Evolutionary conservation across 768 basidiomycete genomes (phyloP).

Genomic region (Pholiota conissans): DNA sequence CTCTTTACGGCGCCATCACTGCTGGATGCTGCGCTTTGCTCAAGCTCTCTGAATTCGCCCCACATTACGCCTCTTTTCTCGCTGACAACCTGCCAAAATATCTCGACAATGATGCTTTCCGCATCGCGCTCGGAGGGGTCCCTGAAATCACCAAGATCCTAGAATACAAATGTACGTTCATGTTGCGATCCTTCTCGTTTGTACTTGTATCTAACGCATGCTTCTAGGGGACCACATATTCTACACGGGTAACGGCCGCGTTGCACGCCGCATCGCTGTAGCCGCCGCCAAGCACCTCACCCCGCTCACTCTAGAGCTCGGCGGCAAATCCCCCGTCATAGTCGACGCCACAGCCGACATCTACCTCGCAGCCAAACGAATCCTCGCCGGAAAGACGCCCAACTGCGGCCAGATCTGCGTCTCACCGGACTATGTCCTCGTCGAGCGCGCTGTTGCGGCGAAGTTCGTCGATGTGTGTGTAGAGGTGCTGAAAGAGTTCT

Average conservation of each 20-base stretch:
- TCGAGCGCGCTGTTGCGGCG: slow-evolving; percentile 40
- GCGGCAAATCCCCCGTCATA: slow-evolving; percentile 51
- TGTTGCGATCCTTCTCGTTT: too few species aligned
- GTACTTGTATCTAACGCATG: too few species aligned
- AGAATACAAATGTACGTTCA: slow-evolving; percentile 40
- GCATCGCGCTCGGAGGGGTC: slow-evolving; percentile 58
- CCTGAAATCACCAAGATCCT: slow-evolving; percentile 56
- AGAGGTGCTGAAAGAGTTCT: slow-evolving; percentile 47
- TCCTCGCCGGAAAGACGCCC: slow-evolving; percentile 64
- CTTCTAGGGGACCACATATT: too few species aligned
- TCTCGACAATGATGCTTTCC: too few species aligned
- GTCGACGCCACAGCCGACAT: slow-evolving; percentile 34
- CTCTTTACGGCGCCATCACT: too few species aligned
- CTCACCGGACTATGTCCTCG: slow-evolving; percentile 49
- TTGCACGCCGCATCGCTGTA: slow-evolving; percentile 49
- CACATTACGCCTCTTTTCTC: slow-evolving; percentile 48
- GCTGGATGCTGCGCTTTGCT: slow-evolving; percentile 68
- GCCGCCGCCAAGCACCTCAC: slow-evolving; percentile 58
- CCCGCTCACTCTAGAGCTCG: slow-evolving; percentile 56
- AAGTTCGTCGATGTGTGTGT: slow-evolving; percentile 46
- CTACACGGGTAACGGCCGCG: slow-evolving; percentile 43
- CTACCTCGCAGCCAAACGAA: slow-evolving; percentile 57
- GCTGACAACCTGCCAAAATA: slow-evolving; percentile 54
- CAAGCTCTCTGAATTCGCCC: slow-evolving; percentile 66
- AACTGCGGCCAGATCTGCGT: slow-evolving; percentile 76